phyloP scores from a whole-genome alignment of 495 filamentous ascomycete genomes.

The Durotheca rogersii region DNA sequence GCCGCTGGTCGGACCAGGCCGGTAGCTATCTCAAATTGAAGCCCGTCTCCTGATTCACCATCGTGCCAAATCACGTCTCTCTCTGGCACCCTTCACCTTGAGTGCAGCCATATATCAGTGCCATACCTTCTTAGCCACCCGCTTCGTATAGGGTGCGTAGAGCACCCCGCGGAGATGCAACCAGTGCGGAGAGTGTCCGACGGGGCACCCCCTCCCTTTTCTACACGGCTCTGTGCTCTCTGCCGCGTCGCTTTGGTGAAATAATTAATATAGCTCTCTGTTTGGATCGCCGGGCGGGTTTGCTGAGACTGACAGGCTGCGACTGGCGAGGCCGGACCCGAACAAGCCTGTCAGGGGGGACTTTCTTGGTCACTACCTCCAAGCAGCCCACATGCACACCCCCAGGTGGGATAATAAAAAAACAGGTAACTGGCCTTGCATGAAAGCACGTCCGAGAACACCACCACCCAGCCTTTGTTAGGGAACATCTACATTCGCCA shows the following conservation, averaged over 20 bases:
- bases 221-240: neutral
- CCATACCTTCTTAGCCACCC: slow-evolving; percentile 5
- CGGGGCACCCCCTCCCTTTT: neutral
- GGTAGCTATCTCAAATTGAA: slow-evolving; percentile 15
- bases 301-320: slow-evolving; percentile 29
- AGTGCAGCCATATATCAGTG: slow-evolving; percentile 32
- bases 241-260: neutral
- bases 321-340: slow-evolving; percentile 33
- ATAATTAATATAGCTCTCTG: slow-evolving; percentile 16
- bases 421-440: slow-evolving; percentile 24
- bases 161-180: slow-evolving; percentile 9
- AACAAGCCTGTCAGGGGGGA: slow-evolving; percentile 29
- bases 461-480: slow-evolving; percentile 12
- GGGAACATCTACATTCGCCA: slow-evolving; percentile 7
- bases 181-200: slow-evolving; percentile 8
- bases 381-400: slow-evolving; percentile 22
- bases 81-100: slow-evolving; percentile 1
- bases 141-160: slow-evolving; percentile 26
- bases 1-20: slow-evolving; percentile 16
- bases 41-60: neutral
- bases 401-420: slow-evolving; percentile 18
- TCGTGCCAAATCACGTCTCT: slow-evolving; percentile 4
- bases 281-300: slow-evolving; percentile 25
- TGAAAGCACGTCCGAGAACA: slow-evolving; percentile 14
- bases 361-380: slow-evolving; percentile 32